Percentiles rank a stretch among this genome's conserved stretches.
Conservation (phyloP, 805 yeast species). For the Saccharomycopsis capsularis region DNA sequence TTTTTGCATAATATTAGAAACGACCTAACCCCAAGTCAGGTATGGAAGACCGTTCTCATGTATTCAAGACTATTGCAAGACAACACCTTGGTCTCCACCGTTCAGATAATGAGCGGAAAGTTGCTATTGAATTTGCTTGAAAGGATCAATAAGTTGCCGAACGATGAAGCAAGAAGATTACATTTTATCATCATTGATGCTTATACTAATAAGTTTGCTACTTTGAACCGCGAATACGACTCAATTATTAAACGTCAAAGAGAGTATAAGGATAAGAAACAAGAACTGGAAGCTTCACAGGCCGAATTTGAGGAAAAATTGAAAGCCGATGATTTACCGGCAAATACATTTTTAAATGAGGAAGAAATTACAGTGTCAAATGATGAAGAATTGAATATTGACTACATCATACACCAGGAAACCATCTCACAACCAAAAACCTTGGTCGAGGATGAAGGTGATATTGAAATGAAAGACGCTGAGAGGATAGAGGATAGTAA, state of each 20-base stretch:
- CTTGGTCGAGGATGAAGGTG: slow-evolving; percentile 26
- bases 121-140: slow-evolving; percentile 82
- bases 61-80: slow-evolving; percentile 80
- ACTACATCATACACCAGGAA: slow-evolving; percentile 6
- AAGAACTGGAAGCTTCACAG: background rate
- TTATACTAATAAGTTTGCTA: slow-evolving; percentile 72
- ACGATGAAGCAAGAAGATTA: slow-evolving; percentile 75
- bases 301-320: background rate
- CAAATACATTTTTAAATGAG: background rate
- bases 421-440: background rate
- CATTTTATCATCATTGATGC: slow-evolving; percentile 83
- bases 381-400: slow-evolving; percentile 16
- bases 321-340: slow-evolving; percentile 15
- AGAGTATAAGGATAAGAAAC: slow-evolving; percentile 34
- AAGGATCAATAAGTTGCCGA: slow-evolving; percentile 71
- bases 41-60: slow-evolving; percentile 78
- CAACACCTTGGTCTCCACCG: slow-evolving; percentile 73
- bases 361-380: slow-evolving; percentile 12
- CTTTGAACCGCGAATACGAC: slow-evolving; percentile 65
- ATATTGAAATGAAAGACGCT: slow-evolving; percentile 26
- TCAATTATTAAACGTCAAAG: slow-evolving; percentile 58
- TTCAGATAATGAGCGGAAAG: slow-evolving; percentile 95
- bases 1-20: slow-evolving; percentile 86
- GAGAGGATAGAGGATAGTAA: slow-evolving; percentile 5
- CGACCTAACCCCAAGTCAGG: slow-evolving; percentile 73